Conservation (phyloP, 2,329 filamentous ascomycete genomes). For the Cladosporium sp. region DNA sequence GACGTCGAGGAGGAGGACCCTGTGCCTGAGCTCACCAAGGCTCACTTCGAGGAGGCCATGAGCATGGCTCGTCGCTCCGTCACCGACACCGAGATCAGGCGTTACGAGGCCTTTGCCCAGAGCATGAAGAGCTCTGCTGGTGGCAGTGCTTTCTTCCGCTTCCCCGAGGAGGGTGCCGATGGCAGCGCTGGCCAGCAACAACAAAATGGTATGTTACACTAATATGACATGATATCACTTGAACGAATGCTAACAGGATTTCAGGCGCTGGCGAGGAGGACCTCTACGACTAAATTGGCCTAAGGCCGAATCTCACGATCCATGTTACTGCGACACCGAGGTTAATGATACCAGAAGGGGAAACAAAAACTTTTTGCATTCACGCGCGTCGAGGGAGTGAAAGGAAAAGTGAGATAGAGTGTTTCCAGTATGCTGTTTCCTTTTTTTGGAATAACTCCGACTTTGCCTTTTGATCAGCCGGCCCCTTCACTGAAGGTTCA, state of each 20-base stretch:
- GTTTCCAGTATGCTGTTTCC: conserved; percentile 5
- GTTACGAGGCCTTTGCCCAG: conserved; percentile 97
- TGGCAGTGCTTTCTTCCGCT: conserved; percentile 91
- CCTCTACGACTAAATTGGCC: conserved; percentile 75
- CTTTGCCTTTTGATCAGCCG: background rate
- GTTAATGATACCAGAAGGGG: conserved; percentile 9
- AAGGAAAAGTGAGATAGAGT: conserved; percentile 8
- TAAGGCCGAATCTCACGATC: conserved; percentile 1
- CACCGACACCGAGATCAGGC: conserved; percentile 92
- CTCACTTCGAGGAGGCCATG: conserved; percentile 99
- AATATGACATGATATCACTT: conserved; percentile 27
- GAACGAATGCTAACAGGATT: conserved; percentile 41
- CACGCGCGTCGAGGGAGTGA: conserved; percentile 3
- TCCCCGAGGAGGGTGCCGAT: conserved; percentile 65
- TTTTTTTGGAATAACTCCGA: conserved; percentile 9
- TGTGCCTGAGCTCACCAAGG: conserved; percentile 91
- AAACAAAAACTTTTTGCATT: conserved; percentile 2
- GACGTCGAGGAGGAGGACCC: conserved; percentile 75
- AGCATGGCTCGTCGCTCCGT: conserved; percentile 89
- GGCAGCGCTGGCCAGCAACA: conserved; percentile 36
- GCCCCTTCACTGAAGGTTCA: background rate
- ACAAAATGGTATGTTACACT: conserved; percentile 39
- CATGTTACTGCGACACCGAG: background rate
- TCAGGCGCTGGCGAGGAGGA: conserved; percentile 88
- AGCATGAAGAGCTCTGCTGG: conserved; percentile 98